A percentile compares a stretch with the other conserved stretches of the same genome.
Evolutionary conservation across 179 eudicot genomes (phyloP).

Genomic region (Camellia oleifera): DNA sequence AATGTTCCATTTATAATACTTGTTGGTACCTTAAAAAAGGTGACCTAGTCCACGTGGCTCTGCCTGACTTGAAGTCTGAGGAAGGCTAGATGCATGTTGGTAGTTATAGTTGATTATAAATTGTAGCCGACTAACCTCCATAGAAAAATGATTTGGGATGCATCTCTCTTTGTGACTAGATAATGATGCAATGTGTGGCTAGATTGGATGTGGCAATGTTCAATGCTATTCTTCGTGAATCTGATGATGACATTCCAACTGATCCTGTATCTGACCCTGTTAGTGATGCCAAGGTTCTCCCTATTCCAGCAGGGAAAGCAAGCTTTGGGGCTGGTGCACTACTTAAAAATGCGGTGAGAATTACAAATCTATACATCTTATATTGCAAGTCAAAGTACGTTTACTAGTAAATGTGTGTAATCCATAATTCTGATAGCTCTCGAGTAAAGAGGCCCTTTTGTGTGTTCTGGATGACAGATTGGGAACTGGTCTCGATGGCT

Average conservation of each 20-base stretch:
- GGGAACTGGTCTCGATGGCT: slow-evolving; percentile 97
- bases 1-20: background rate
- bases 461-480: slow-evolving; percentile 40
- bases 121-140: background rate
- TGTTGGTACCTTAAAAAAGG: background rate
- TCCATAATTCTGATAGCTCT: background rate
- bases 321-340: slow-evolving; percentile 97
- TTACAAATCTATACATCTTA: background rate
- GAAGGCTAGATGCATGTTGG: background rate
- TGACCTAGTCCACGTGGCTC: no score
- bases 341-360: slow-evolving; percentile 79
- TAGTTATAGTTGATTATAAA: background rate
- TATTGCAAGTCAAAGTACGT: background rate
- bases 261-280: slow-evolving; percentile 95
- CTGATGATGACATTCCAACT: slow-evolving; percentile 77
- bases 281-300: slow-evolving; percentile 81
- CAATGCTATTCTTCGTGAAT: slow-evolving; percentile 92
- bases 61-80: no score
- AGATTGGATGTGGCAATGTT: slow-evolving; percentile 96
- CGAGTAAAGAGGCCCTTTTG: background rate
- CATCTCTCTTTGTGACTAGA: slow-evolving; percentile 35
- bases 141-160: background rate
- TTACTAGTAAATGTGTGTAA: background rate
- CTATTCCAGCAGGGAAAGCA: slow-evolving; percentile 75
- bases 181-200: slow-evolving; percentile 79